Percentiles rank a stretch among this genome's conserved stretches.
Evolutionary conservation across 768 basidiomycete species (phyloP).

Genomic region (Lactarius vividus): DNA sequence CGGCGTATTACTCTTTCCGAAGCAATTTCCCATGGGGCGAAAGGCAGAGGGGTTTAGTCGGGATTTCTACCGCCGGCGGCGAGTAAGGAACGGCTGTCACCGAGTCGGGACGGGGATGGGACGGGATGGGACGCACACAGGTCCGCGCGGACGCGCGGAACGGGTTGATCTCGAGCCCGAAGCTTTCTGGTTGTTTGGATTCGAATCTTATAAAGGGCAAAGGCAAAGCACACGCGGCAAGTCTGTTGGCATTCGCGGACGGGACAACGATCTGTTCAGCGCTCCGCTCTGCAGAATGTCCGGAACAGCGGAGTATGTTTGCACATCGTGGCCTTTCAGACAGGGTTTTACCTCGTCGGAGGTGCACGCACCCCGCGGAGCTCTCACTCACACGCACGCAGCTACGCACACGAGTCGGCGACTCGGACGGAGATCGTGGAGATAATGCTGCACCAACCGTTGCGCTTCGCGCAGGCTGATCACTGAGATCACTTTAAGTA

Average conservation of each 20-base stretch:
- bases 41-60: background rate
- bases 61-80: background rate
- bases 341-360: background rate
- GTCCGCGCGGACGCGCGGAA: background rate
- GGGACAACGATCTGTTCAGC: background rate
- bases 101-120: background rate
- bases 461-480: background rate
- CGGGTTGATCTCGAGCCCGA: background rate
- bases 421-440: constrained; percentile 3
- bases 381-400: background rate
- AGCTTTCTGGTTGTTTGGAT: background rate
- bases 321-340: background rate
- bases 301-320: background rate
- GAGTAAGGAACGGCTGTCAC: background rate
- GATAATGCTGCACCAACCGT: constrained; percentile 2
- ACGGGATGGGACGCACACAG: background rate
- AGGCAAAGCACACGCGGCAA: background rate
- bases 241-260: background rate
- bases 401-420: background rate
- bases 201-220: background rate
- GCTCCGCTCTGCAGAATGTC: background rate
- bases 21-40: background rate
- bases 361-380: background rate
- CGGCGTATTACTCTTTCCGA: background rate
- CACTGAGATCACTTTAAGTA: background rate